Conservation (phyloP, 345 rosid species). For the Camelina sativa region DNA sequence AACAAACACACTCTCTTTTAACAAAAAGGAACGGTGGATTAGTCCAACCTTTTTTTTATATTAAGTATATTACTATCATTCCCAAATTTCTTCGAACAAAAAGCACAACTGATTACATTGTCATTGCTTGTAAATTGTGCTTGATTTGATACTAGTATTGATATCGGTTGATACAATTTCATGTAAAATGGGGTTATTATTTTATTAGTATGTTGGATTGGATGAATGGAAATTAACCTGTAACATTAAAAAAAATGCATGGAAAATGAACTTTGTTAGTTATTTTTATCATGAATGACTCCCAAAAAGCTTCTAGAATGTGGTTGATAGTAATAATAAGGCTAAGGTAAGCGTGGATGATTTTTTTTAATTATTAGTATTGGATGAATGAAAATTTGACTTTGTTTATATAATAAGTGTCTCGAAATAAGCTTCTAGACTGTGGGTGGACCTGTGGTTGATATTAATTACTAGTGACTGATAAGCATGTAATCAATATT, state of each 20-base stretch:
- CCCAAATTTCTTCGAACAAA: not conserved
- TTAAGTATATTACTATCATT: not conserved
- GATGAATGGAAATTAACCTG: not conserved
- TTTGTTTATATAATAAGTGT: not conserved
- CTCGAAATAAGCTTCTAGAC: conserved; percentile 2
- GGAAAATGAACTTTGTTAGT: conserved; percentile 1
- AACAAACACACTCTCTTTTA: not conserved
- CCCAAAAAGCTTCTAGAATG: not conserved
- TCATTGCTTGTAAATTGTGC: not conserved
- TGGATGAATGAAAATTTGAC: not conserved
- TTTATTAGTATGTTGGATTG: not conserved
- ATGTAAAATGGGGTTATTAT: not conserved
- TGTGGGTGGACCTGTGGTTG: not conserved
- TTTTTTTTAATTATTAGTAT: not conserved
- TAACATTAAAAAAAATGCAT: not conserved
- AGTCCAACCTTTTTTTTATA: not conserved
- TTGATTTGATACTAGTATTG: not conserved
- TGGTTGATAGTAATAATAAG: not conserved
- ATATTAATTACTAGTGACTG: not conserved
- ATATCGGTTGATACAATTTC: not conserved
- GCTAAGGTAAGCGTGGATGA: not conserved
- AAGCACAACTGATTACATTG: not conserved
- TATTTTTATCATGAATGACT: conserved; percentile 19
- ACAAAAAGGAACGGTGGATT: too few species aligned
- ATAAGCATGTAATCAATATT: not conserved